Conservation (phyloP, 1,284 basidiomycete genomes). For the Cryptococcus sp. region DNA sequence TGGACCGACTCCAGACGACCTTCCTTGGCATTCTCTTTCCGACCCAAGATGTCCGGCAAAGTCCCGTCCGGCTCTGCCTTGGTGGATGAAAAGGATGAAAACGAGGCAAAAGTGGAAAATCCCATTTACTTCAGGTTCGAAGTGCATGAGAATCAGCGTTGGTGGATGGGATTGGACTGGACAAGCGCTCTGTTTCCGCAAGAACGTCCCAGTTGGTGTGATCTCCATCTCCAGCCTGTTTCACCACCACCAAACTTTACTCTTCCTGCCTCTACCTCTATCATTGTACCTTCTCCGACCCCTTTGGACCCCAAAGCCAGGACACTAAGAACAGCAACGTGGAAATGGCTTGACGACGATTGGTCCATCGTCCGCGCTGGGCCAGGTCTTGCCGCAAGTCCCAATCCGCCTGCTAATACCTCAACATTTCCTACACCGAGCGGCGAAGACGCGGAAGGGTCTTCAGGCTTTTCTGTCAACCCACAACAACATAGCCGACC, state of each 20-base stretch:
- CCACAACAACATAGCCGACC: conserved; percentile 14
- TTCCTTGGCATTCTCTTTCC: conserved; percentile 41
- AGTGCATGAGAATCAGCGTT: conserved; percentile 90
- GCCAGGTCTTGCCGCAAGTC: conserved; percentile 5
- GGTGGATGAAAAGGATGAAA: conserved; percentile 30
- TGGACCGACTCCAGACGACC: conserved; percentile 47
- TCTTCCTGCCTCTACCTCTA: conserved; percentile 53
- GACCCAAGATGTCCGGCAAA: conserved; percentile 19
- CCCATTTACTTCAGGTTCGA: conserved; percentile 77
- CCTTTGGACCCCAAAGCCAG: conserved; percentile 39
- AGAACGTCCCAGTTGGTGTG: conserved; percentile 83
- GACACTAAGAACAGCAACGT: conserved; percentile 70
- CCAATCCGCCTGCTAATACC: conserved; percentile 10
- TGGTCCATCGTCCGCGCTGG: conserved; percentile 66
- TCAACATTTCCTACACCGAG: conserved; percentile 11
- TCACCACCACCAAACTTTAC: conserved; percentile 55
- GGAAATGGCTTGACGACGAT: conserved; percentile 84
- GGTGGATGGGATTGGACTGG: conserved; percentile 76
- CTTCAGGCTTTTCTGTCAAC: neutral
- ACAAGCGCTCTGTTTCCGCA: conserved; percentile 86
- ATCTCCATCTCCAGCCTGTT: conserved; percentile 57
- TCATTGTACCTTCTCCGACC: conserved; percentile 52
- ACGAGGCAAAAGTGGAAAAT: conserved; percentile 20
- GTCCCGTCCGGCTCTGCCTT: conserved; percentile 17
- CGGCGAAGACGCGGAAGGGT: conserved; percentile 3